Base-by-base conservation (phyloP, 371 early-diverging fungal genomes). In the Mortierella sp. region DNA sequence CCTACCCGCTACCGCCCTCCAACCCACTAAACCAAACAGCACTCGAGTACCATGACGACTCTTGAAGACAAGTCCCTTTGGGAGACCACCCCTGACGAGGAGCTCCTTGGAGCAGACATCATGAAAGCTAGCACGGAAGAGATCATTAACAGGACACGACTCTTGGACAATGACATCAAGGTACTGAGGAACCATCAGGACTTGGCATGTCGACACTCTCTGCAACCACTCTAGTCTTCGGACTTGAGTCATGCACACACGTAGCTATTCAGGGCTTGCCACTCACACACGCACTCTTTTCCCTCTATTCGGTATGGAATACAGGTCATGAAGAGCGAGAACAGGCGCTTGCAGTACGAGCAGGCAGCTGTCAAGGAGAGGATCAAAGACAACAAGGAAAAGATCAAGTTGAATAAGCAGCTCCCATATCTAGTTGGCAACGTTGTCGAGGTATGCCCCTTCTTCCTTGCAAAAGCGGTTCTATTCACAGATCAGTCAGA, bases 361-460 rank as follows among this genome's bases (percentile, higher is more conserved):
- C 95, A 96, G 72, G 80, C 81, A 31, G 85, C 89, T 28, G 93
- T 93, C 94, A 91, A 91, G 64, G 98, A 94, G 65, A 90, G 92
- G 77, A 98, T 99, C 79, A 96, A 95, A 80, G 99, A 99, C 57
- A 99, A 99, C 86, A 90, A 95, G 82, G 97, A 99, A 67, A 99
- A 99, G 83, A 98, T 99, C 80, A 96, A 96, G 82, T 81, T 99
- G 81, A 99, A 99, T 86, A 97, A 96, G 84, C 97, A 98, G 81
- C 88, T 99, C 45, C 99, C 99, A 40, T 99, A 98, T 80, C 87
- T 99, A 50, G 99, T 99, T 27, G 94, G 96, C 54, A 99, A 98
- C 81, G 95, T 99, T 39, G 98, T 99, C 29, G 99, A 99, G 89
- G 92, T 96, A 79, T 61, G 79, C 3, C 8, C 22, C 39, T 58